phyloP scores from a whole-genome alignment of 116 monocot species.

The Trichopus zeylanicus region DNA sequence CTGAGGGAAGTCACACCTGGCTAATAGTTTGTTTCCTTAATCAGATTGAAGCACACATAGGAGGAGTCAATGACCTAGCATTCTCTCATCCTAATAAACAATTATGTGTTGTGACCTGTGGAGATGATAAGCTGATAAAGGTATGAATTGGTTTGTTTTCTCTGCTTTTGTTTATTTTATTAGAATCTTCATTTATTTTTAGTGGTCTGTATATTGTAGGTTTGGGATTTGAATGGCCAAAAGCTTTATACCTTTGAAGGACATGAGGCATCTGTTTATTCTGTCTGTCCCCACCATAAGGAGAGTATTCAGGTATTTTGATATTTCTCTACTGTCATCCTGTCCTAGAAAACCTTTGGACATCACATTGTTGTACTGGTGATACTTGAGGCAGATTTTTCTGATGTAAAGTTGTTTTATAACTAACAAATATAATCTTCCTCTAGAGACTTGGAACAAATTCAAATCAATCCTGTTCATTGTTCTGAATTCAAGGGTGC shows the following conservation, averaged over 20 bases:
- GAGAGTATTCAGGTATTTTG: constrained; percentile 57
- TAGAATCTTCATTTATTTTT: neutral
- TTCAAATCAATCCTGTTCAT: too few relatives aligned
- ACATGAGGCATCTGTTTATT: constrained; percentile 76
- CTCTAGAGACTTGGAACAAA: too few relatives aligned
- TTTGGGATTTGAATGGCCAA: constrained; percentile 67
- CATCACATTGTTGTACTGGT: neutral
- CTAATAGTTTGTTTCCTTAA: neutral
- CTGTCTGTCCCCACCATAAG: constrained; percentile 68
- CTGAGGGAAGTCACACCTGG: neutral
- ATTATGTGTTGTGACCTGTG: constrained; percentile 75
- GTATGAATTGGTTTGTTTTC: constrained; percentile 5
- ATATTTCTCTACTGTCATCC: neutral
- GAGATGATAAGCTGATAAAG: constrained; percentile 86
- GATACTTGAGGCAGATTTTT: too few relatives aligned
- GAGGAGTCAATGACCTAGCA: constrained; percentile 85
- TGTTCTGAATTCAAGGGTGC: too few relatives aligned
- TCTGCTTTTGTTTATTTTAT: constrained; percentile 5
- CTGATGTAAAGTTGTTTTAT: too few relatives aligned
- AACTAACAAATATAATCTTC: too few relatives aligned
- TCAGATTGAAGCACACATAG: constrained; percentile 84
- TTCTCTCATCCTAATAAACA: constrained; percentile 65
- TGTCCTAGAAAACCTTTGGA: neutral
- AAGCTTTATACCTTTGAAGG: constrained; percentile 61
- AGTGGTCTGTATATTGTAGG: constrained; percentile 15